phyloP scores from a whole-genome alignment of 2,329 filamentous ascomycete genomes.

The Cercospora sp. region DNA sequence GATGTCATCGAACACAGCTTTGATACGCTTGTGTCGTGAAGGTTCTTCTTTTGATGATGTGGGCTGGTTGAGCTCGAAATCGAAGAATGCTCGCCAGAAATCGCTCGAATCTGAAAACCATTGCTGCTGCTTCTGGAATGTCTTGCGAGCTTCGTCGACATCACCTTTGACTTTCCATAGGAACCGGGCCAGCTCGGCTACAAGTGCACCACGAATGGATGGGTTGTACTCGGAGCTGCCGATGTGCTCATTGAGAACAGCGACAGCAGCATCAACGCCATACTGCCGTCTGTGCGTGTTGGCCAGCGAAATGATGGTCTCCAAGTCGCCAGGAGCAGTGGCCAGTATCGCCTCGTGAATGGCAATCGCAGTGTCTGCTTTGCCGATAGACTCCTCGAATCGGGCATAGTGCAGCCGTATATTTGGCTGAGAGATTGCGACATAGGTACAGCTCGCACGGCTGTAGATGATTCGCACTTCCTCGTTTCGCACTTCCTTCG shows the following conservation, averaged over 20 bases:
- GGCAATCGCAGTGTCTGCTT: conserved; percentile 74
- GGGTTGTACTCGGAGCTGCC: conserved; percentile 54
- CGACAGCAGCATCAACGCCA: conserved; percentile 80
- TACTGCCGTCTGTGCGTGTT: conserved; percentile 81
- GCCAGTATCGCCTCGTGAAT: conserved; percentile 81
- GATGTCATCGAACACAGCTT: conserved; percentile 75
- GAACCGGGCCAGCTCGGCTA: conserved; percentile 83
- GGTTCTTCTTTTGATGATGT: conserved; percentile 64
- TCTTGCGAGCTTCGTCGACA: conserved; percentile 74
- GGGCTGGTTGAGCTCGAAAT: conserved; percentile 85
- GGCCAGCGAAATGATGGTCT: conserved; percentile 84
- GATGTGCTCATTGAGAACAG: conserved; percentile 78
- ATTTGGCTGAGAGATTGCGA: conserved; percentile 79
- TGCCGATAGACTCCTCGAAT: conserved; percentile 83
- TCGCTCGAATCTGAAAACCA: conserved; percentile 81
- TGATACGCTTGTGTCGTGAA: conserved; percentile 71
- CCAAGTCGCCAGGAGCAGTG: conserved; percentile 75
- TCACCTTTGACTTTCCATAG: conserved; percentile 81
- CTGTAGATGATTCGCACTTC: conserved; percentile 91
- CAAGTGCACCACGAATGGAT: conserved; percentile 76
- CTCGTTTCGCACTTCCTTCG: conserved; percentile 78
- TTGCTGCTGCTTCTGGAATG: conserved; percentile 79
- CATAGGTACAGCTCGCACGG: conserved; percentile 78
- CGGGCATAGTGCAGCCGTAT: conserved; percentile 89
- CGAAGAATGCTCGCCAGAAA: conserved; percentile 88